These are phyloP conservation scores for Centrapalus pauciflorus DNA, from an alignment of 129 eudicot species.

Conservation along the genomic window DNA sequence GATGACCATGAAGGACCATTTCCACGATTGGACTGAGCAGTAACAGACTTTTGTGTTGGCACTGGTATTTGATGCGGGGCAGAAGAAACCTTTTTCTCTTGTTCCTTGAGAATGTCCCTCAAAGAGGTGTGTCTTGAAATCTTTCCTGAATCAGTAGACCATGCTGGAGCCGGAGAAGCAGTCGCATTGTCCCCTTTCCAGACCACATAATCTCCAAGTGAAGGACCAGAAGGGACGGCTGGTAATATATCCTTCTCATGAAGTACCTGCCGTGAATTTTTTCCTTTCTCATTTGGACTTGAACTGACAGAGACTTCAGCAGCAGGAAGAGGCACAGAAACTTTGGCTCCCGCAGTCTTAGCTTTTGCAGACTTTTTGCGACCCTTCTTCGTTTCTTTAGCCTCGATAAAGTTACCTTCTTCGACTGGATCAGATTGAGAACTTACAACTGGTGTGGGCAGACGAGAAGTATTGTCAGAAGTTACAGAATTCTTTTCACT, in stretches of 20 bases:
- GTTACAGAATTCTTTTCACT: slow-evolving; percentile 37
- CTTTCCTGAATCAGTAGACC: slow-evolving; percentile 89
- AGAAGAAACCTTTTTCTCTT: slow-evolving; percentile 52
- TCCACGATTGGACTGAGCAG: slow-evolving; percentile 44
- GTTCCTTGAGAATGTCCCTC: slow-evolving; percentile 92
- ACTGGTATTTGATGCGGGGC: slow-evolving; percentile 24
- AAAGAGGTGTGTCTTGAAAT: slow-evolving; percentile 47
- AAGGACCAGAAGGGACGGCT: slow-evolving; percentile 77
- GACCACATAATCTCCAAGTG: slow-evolving; percentile 80
- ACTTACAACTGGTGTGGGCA: slow-evolving; percentile 11
- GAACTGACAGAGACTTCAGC: slow-evolving; percentile 46
- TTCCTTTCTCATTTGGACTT: slow-evolving; percentile 55
- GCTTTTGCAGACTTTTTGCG: slow-evolving; percentile 87
- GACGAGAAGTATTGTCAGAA: slow-evolving; percentile 14
- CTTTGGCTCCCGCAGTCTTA: slow-evolving; percentile 61
- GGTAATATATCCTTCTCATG: slow-evolving; percentile 61
- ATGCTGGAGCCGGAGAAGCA: slow-evolving; percentile 76
- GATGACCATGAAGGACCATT: slow-evolving; percentile 52
- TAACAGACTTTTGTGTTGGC: slow-evolving; percentile 45
- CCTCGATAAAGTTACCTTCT: slow-evolving; percentile 67
- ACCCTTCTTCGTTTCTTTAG: slow-evolving; percentile 85
- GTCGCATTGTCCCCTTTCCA: slow-evolving; percentile 79
- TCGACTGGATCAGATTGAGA: slow-evolving; percentile 32
- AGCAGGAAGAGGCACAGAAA: slow-evolving; percentile 35
- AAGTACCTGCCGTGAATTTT: slow-evolving; percentile 43